Conservation (phyloP, 2,329 filamentous ascomycete species). For the Colletotrichum magnum region DNA sequence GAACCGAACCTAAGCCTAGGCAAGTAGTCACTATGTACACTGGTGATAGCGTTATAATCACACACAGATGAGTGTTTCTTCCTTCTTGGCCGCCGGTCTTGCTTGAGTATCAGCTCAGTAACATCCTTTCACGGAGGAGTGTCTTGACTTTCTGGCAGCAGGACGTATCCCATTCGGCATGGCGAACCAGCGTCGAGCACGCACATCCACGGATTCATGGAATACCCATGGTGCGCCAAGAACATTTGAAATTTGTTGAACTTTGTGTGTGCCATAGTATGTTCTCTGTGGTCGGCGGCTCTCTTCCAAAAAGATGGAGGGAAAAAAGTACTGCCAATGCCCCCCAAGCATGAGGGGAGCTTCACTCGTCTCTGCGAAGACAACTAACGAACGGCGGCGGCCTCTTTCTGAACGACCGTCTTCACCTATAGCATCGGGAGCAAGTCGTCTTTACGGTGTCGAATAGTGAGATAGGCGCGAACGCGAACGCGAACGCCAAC, state of each 20-base stretch:
- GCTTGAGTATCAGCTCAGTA: background rate
- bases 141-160: conserved; percentile 15
- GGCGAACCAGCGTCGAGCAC: conserved; percentile 20
- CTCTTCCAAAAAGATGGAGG: background rate
- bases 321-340: background rate
- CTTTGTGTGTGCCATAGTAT: background rate
- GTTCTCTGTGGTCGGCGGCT: background rate
- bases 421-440: conserved; percentile 1
- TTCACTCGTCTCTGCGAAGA: too few species aligned
- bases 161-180: conserved; percentile 1
- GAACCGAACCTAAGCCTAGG: conserved; percentile 18
- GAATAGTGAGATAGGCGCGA: conserved; percentile 8
- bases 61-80: background rate
- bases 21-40: background rate
- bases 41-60: background rate
- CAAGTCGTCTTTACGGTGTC: conserved; percentile 12
- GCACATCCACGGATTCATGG: conserved; percentile 14
- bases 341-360: too few species aligned
- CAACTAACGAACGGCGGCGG: too few species aligned
- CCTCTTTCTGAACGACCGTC: background rate
- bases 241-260: conserved; percentile 24
- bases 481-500: background rate
- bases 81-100: background rate
- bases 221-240: conserved; percentile 22
- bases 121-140: background rate